Base-by-base conservation (phyloP, 495 filamentous ascomycete species). In the Neurospora sp. region DNA sequence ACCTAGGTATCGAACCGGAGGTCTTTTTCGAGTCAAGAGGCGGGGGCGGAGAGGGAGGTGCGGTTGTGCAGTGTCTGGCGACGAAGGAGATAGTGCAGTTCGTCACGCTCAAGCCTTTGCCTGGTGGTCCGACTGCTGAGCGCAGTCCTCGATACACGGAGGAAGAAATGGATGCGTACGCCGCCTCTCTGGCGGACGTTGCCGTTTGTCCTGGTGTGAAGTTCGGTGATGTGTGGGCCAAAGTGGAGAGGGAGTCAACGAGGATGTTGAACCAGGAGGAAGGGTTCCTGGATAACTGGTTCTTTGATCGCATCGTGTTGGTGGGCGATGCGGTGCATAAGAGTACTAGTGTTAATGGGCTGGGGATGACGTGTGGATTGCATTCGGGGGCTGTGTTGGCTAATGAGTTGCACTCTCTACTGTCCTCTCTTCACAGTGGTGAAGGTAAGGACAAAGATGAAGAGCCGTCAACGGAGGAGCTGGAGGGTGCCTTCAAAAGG, bases 241-340 rank as follows among this genome's bases (percentile, higher is more conserved):
- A 62, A 2, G 27, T 35, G 11, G 27, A 62, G 27, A 31, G 27
- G 6, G 7, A 14, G 7, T 31, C 23, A 1, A 62, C 54, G 12
- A 31, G 75, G n/a, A 69, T 84, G 74, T 75, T 81, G 18, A 73
- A 72, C 8, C 71, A 85, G 8, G 83, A 87, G 73, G 85, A 87
- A 73, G 78, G 79, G 5, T 77, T 80, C 1, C 69, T 83, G 27
- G 77, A 83, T 5, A 72, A 76, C 11, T 86, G 85, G 85, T 75
- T 59, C 23, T 82, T 75, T 70, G 81, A 78, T 18, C 77, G 84
- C 20, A 75, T 85, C 54, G 82, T 85, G 8, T 78, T 83, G 35
- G 74, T 84, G 2, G 84, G 85, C 12, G 85, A 87, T 70, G 78
- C 84, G 8, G 77, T 82, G 27, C 84, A 85, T 71, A 86, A 86